Evolutionary conservation across 768 basidiomycete species (phyloP).

Genomic region (Hebeloma cylindrosporum): DNA sequence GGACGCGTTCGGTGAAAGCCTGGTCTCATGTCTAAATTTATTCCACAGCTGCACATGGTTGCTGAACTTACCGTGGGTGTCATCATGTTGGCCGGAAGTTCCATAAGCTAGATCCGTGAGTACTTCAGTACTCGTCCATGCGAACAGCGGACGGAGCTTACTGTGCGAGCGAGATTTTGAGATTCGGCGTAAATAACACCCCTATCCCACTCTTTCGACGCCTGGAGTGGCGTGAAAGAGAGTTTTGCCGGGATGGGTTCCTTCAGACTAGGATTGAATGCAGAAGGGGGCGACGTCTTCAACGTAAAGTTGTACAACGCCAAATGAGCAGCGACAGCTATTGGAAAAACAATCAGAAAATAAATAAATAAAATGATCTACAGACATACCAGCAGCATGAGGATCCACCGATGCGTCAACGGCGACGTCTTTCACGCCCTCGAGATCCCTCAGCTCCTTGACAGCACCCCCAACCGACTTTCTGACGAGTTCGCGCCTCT

Average conservation of each 20-base stretch:
- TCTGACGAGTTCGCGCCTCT: slow-evolving; percentile 65
- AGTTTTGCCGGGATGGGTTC: slow-evolving; percentile 52
- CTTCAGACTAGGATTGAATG: slow-evolving; percentile 60
- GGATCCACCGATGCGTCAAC: slow-evolving; percentile 68
- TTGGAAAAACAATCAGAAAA: slow-evolving; percentile 1
- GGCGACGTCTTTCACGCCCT: slow-evolving; percentile 59
- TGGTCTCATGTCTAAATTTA: slow-evolving; percentile 24
- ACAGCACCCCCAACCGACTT: slow-evolving; percentile 72
- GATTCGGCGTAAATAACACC: slow-evolving; percentile 73
- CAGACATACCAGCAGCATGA: slow-evolving; percentile 69
- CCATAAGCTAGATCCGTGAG: slow-evolving; percentile 58
- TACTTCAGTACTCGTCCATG: slow-evolving; percentile 3
- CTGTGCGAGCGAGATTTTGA: slow-evolving; percentile 80
- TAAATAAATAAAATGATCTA: neutral
- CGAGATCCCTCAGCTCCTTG: slow-evolving; percentile 61
- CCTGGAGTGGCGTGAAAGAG: slow-evolving; percentile 43
- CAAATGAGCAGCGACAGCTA: slow-evolving; percentile 78
- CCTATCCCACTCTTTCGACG: slow-evolving; percentile 65
- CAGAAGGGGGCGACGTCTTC: slow-evolving; percentile 69
- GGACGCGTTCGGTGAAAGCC: slow-evolving; percentile 70
- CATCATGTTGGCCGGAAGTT: slow-evolving; percentile 83
- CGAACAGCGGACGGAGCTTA: slow-evolving; percentile 26
- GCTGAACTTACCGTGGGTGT: slow-evolving; percentile 66
- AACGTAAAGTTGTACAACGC: slow-evolving; percentile 75
- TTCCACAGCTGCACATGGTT: neutral